A percentile compares a stretch with the other conserved stretches of the same genome.
These are phyloP conservation scores for Globisporangium orthogonon DNA, from an alignment of 352 stramenopile genomes.

Conservation along the genomic window DNA sequence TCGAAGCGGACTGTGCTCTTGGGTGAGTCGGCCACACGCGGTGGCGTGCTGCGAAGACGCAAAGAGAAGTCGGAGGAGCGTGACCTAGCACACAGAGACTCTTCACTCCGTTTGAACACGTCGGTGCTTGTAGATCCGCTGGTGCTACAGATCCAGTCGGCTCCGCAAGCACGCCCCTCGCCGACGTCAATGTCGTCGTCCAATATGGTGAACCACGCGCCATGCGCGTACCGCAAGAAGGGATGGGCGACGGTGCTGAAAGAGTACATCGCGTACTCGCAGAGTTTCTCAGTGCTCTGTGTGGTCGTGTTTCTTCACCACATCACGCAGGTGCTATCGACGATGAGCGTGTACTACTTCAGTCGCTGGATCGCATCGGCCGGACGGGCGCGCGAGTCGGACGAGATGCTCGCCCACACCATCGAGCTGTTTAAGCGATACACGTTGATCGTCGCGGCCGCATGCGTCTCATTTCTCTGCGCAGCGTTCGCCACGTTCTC, in stretches of 20 bases:
- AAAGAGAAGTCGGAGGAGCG: neutral
- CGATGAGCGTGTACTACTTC: constrained; percentile 28
- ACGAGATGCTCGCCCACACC: constrained; percentile 2
- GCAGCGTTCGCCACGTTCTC: constrained; percentile 23
- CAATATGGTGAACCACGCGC: constrained; percentile 5
- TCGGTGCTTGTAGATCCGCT: constrained; percentile 15
- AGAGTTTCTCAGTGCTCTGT: constrained; percentile 16
- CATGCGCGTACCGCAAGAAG: constrained; percentile 11
- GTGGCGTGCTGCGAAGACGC: neutral
- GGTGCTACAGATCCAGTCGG: constrained; percentile 20
- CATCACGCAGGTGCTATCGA: constrained; percentile 25
- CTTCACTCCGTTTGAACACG: constrained; percentile 11
- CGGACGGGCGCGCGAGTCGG: neutral
- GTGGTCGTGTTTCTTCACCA: constrained; percentile 25
- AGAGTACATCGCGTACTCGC: constrained; percentile 30
- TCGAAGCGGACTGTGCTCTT: constrained; percentile 11
- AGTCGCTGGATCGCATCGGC: constrained; percentile 28
- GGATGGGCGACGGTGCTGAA: constrained; percentile 17
- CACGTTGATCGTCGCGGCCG: constrained; percentile 21
- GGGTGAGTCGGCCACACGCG: constrained; percentile 4
- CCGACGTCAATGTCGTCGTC: constrained; percentile 1
- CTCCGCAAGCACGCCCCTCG: neutral
- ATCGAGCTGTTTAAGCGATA: constrained; percentile 18
- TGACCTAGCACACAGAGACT: too few relatives aligned
- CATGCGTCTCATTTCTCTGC: constrained; percentile 27